Evolutionary conservation across 805 yeast species (phyloP).

Genomic region (Saturnispora mendoncae): DNA sequence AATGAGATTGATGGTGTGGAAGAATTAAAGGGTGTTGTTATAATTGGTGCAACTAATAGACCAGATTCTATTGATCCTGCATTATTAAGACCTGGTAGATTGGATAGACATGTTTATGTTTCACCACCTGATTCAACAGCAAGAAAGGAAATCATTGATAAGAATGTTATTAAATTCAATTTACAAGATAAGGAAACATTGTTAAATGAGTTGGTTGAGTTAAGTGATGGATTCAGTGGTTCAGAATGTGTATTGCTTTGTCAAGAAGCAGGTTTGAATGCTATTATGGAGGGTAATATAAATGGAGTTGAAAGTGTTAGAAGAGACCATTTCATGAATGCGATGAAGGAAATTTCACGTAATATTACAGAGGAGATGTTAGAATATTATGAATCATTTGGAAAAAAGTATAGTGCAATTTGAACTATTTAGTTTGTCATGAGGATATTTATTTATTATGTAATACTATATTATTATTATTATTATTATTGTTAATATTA

Average conservation of each 20-base stretch:
- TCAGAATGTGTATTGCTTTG: slow-evolving; percentile 89
- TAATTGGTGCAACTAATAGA: slow-evolving; percentile 93
- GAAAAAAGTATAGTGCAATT: slow-evolving; percentile 28
- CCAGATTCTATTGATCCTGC: slow-evolving; percentile 94
- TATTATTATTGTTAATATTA: background rate
- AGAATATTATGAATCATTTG: slow-evolving; percentile 56
- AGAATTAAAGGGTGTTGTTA: slow-evolving; percentile 84
- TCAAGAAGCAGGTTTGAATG: slow-evolving; percentile 94
- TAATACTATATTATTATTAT: background rate
- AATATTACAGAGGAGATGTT: slow-evolving; percentile 86
- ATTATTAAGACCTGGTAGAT: slow-evolving; percentile 86
- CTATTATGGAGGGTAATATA: slow-evolving; percentile 72
- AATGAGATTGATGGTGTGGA: slow-evolving; percentile 98
- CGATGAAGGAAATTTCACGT: slow-evolving; percentile 55
- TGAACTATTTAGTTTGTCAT: too few species aligned
- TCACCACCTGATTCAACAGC: slow-evolving; percentile 85
- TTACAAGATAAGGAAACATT: slow-evolving; percentile 32
- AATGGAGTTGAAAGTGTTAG: slow-evolving; percentile 26
- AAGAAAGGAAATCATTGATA: slow-evolving; percentile 64
- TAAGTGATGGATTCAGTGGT: slow-evolving; percentile 90
- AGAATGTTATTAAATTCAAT: slow-evolving; percentile 59
- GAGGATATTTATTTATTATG: too few species aligned
- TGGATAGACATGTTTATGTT: slow-evolving; percentile 89
- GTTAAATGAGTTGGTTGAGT: slow-evolving; percentile 43
- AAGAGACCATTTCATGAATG: slow-evolving; percentile 47